Conservation (phyloP, 495 filamentous ascomycete species). For the Penicillium desertorum region DNA sequence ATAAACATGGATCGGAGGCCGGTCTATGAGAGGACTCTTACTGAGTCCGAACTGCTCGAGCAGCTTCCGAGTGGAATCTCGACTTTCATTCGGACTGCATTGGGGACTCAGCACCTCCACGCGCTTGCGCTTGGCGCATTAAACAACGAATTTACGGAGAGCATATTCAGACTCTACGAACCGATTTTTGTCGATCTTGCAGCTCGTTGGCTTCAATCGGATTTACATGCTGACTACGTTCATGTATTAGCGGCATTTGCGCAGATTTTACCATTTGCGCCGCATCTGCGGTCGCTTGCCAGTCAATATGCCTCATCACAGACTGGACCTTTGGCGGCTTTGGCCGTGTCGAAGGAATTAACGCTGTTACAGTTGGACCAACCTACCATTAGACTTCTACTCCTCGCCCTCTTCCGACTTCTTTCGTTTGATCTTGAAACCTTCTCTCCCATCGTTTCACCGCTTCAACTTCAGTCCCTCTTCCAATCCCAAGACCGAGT, state of each 20-base stretch:
- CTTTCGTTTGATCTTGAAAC: slow-evolving; percentile 67
- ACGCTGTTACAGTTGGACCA: slow-evolving; percentile 40
- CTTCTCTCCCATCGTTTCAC: slow-evolving; percentile 61
- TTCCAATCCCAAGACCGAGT: slow-evolving; percentile 59
- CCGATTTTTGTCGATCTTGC: slow-evolving; percentile 74
- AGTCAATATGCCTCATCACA: slow-evolving; percentile 47
- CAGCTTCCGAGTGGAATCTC: slow-evolving; percentile 65
- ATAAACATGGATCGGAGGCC: slow-evolving; percentile 45
- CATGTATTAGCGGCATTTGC: slow-evolving; percentile 70
- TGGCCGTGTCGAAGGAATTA: slow-evolving; percentile 40
- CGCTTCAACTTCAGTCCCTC: slow-evolving; percentile 64
- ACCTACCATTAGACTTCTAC: slow-evolving; percentile 37
- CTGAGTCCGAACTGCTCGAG: slow-evolving; percentile 47
- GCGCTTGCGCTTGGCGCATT: slow-evolving; percentile 66
- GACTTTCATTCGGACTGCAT: slow-evolving; percentile 60
- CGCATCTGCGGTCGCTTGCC: slow-evolving; percentile 58
- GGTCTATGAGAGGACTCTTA: slow-evolving; percentile 47
- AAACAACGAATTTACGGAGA: slow-evolving; percentile 60
- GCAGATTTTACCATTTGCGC: slow-evolving; percentile 74
- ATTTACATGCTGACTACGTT: slow-evolving; percentile 45
- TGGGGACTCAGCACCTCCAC: slow-evolving; percentile 65
- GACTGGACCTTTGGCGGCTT: slow-evolving; percentile 40
- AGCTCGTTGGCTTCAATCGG: slow-evolving; percentile 64
- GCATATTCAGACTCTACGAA: slow-evolving; percentile 69
- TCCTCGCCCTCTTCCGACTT: slow-evolving; percentile 74